These are phyloP conservation scores for Xanthoconium purpureum DNA, from an alignment of 768 basidiomycete species.

Conservation along the genomic window DNA sequence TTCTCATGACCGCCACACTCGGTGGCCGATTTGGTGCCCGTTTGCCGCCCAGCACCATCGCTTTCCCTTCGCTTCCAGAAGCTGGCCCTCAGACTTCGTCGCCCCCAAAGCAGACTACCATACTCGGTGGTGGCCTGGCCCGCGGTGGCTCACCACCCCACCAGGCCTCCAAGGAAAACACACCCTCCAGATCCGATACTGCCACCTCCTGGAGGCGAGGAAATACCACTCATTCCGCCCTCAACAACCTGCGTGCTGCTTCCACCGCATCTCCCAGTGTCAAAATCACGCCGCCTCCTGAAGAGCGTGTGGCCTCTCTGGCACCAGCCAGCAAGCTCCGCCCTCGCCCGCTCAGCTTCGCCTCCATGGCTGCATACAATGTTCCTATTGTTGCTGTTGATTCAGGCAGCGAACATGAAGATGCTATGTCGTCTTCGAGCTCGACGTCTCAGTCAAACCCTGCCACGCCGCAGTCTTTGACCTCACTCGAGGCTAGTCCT, in stretches of 20 bases:
- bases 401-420: conserved; percentile 51
- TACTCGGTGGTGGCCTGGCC: conserved; percentile 71
- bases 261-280: conserved; percentile 57
- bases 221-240: conserved; percentile 63
- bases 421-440: conserved; percentile 55
- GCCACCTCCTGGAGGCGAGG: conserved; percentile 81
- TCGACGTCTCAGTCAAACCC: conserved; percentile 69
- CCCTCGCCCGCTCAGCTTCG: conserved; percentile 68
- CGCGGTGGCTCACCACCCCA: conserved; percentile 51
- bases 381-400: conserved; percentile 56
- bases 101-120: conserved; percentile 57
- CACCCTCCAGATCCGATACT: conserved; percentile 78
- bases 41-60: conserved; percentile 36
- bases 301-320: conserved; percentile 46
- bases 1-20: conserved; percentile 79
- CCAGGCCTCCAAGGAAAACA: conserved; percentile 32
- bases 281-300: conserved; percentile 70
- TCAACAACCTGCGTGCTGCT: conserved; percentile 59
- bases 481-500: conserved; percentile 49
- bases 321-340: conserved; percentile 42
- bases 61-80: conserved; percentile 41
- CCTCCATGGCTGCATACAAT: conserved; percentile 42
- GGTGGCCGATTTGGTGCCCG: conserved; percentile 77
- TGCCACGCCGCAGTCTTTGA: conserved; percentile 69
- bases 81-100: conserved; percentile 37